Conservation (phyloP, 2,329 filamentous ascomycete genomes). For the Aspergillus sp. region DNA sequence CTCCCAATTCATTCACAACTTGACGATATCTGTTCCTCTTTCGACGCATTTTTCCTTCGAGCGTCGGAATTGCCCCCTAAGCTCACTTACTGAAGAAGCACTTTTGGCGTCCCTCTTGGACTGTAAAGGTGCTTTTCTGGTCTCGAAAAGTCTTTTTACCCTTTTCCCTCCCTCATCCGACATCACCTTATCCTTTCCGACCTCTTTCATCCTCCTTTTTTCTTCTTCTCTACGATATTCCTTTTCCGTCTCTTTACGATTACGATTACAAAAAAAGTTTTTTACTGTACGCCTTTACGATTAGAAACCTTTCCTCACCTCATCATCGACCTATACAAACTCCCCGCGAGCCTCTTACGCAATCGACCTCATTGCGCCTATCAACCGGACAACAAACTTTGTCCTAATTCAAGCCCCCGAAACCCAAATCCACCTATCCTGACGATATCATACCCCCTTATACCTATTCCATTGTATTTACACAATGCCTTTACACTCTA, state of each 20-base stretch:
- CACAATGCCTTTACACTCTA: conserved; percentile 7
- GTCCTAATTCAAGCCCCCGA: neutral
- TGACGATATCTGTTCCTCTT: conserved; percentile 53
- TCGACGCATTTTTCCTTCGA: conserved; percentile 34
- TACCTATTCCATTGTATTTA: too few relatives aligned
- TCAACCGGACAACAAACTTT: conserved; percentile 16
- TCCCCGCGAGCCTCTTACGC: conserved; percentile 13
- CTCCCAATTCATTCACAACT: conserved; percentile 46
- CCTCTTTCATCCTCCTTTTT: conserved; percentile 6
- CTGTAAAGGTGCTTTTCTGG: conserved; percentile 32
- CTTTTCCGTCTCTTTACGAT: conserved; percentile 2
- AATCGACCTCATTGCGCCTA: conserved; percentile 10
- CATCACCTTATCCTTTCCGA: conserved; percentile 3
- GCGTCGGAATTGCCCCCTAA: conserved; percentile 59
- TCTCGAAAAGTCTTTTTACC: conserved; percentile 9
- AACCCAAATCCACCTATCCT: conserved; percentile 2
- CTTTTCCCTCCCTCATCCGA: conserved; percentile 11
- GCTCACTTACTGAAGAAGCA: conserved; percentile 36
- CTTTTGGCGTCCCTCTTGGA: conserved; percentile 29
- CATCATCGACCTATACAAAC: neutral
- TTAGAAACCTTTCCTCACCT: neutral
- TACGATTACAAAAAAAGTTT: neutral
- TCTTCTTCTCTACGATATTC: conserved; percentile 4
- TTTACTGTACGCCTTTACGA: neutral
- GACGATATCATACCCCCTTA: neutral